phyloP scores from a whole-genome alignment of 257 asterid genomes.

The Nemophila menziesii region DNA sequence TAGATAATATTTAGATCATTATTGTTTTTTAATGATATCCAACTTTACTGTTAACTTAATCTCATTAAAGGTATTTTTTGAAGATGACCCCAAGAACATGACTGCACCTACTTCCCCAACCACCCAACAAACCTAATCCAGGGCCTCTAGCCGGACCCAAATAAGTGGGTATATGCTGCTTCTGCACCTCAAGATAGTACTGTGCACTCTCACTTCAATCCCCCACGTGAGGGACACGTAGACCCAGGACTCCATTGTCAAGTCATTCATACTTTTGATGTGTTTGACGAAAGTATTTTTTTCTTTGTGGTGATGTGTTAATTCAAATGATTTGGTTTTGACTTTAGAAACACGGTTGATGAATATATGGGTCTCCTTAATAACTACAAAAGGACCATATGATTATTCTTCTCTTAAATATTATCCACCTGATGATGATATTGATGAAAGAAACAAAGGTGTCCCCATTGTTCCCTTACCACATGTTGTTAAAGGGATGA shows the following conservation, averaged over 20 bases:
- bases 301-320: slow-evolving; percentile 5
- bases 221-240: slow-evolving; percentile 24
- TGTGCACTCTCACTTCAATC: slow-evolving; percentile 5
- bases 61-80: no score
- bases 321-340: slow-evolving; percentile 21
- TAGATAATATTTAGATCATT: no score
- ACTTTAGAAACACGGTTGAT: slow-evolving; percentile 9
- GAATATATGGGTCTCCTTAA: slow-evolving; percentile 2
- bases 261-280: neutral
- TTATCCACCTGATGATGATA: neutral
- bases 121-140: neutral
- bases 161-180: slow-evolving; percentile 1
- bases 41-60: no score
- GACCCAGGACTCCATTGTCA: slow-evolving; percentile 10
- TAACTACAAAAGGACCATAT: slow-evolving; percentile 1
- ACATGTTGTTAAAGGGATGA: neutral
- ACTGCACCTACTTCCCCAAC: slow-evolving; percentile 3
- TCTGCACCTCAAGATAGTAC: slow-evolving; percentile 1
- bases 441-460: neutral
- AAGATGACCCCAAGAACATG: neutral
- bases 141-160: neutral
- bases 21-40: no score
- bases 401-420: neutral
- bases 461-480: neutral
- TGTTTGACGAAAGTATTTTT: no score